Conservation (phyloP, 2,329 filamentous ascomycete genomes). For the Colletotrichum phormii region DNA sequence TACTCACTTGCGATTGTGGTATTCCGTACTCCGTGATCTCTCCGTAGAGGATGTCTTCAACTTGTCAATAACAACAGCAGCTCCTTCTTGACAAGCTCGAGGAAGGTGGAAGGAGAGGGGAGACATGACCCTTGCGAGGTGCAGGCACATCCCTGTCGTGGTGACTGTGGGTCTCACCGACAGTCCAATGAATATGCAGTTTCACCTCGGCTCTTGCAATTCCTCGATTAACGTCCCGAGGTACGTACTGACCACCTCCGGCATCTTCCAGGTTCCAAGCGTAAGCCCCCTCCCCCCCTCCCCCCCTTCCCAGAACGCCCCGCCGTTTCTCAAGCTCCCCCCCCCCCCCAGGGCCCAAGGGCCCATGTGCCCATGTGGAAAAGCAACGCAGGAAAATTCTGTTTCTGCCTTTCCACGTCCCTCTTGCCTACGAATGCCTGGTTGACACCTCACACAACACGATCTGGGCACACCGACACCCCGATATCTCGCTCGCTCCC, state of each 20-base stretch:
- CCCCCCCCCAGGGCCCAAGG: not conserved
- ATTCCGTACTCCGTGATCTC: no score
- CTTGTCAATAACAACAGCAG: not conserved
- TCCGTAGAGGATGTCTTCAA: no score
- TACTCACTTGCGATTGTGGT: no score
- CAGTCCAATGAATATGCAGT: not conserved
- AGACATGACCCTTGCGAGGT: not conserved
- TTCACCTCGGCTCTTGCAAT: constrained; percentile 7
- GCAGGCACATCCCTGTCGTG: constrained; percentile 25
- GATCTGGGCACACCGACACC: not conserved
- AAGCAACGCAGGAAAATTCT: constrained; percentile 24
- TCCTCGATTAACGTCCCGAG: not conserved
- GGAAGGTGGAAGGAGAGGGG: not conserved
- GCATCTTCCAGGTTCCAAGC: not conserved
- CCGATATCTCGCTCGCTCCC: constrained; percentile 1
- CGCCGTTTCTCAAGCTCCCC: not conserved
- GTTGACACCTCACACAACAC: constrained; percentile 16
- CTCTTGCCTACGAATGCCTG: constrained; percentile 17
- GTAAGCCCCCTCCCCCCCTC: constrained; percentile 7
- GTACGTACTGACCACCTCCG: not conserved
- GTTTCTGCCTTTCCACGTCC: constrained; percentile 20
- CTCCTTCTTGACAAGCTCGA: not conserved
- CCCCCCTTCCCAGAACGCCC: constrained; percentile 15
- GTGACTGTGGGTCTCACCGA: not conserved
- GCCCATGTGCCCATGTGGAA: not conserved